Evolutionary conservation across 2,329 filamentous ascomycete genomes (phyloP).

Genomic region (Aspergillus intermedius): DNA sequence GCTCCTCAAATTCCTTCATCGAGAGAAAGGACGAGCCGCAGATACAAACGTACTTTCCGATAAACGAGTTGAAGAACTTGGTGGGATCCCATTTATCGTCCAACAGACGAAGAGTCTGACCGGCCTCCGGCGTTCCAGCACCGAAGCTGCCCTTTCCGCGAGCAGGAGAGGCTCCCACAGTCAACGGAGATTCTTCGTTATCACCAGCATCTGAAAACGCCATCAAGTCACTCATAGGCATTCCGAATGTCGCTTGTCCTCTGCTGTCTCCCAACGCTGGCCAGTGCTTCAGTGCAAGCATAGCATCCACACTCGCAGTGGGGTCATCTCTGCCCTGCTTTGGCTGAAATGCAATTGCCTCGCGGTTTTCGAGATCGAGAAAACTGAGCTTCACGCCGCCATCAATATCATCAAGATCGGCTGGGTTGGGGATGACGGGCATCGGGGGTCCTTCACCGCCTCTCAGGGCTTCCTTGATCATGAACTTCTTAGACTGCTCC

Average conservation of each 20-base stretch:
- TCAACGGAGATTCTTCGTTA: conserved; percentile 1
- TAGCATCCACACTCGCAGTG: conserved; percentile 1
- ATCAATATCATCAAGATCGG: conserved; percentile 11
- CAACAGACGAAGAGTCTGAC: conserved; percentile 9
- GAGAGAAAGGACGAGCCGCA: conserved; percentile 24
- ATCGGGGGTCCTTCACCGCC: conserved; percentile 1
- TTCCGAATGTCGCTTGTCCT: background rate
- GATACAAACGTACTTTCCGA: conserved; percentile 27
- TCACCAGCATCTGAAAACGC: conserved; percentile 9
- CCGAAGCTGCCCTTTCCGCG: conserved; percentile 1
- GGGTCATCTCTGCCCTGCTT: conserved; percentile 2
- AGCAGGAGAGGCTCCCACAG: background rate
- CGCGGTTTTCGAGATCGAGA: conserved; percentile 6
- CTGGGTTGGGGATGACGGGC: conserved; percentile 1
- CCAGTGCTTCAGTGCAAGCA: conserved; percentile 19
- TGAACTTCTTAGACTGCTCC: conserved; percentile 46
- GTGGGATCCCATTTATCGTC: conserved; percentile 21
- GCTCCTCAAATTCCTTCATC: conserved; percentile 23
- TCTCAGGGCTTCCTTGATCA: conserved; percentile 33
- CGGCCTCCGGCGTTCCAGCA: conserved; percentile 2
- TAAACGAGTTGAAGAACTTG: conserved; percentile 25
- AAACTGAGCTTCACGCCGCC: conserved; percentile 18
- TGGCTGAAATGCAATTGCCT: conserved; percentile 15
- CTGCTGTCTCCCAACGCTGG: conserved; percentile 9
- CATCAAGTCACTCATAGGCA: conserved; percentile 14